Conservation (phyloP, 148 eudicot species). For the Simmondsia chinensis region DNA sequence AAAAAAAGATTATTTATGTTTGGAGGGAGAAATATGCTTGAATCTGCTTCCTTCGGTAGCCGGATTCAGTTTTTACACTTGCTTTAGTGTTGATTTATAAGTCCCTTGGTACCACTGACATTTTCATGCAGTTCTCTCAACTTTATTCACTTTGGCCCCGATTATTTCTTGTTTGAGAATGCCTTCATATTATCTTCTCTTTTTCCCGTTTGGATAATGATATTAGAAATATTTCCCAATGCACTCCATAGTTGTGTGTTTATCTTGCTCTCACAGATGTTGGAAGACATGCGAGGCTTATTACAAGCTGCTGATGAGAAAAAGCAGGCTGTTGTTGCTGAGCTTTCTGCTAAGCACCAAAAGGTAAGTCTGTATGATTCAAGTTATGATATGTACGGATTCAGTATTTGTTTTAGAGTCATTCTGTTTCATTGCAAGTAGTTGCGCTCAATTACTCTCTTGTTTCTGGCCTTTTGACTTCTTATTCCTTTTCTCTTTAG, state of each 20-base stretch:
- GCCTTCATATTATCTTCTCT: background rate
- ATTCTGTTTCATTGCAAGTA: background rate
- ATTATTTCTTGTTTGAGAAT: too few species aligned
- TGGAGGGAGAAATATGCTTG: too few species aligned
- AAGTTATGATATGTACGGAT: too few species aligned
- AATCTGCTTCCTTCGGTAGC: too few species aligned
- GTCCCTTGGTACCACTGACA: too few species aligned
- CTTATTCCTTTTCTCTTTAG: conserved; percentile 43
- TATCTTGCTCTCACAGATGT: conserved; percentile 41
- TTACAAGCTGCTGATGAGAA: conserved; percentile 81
- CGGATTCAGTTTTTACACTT: too few species aligned
- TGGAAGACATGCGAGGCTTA: conserved; percentile 57
- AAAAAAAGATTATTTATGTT: too few species aligned
- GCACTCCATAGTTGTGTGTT: conserved; percentile 2
- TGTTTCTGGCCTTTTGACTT: too few species aligned
- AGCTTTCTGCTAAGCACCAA: conserved; percentile 78
- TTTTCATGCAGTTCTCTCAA: too few species aligned
- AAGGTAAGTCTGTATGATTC: conserved; percentile 68
- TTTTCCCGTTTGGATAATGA: background rate
- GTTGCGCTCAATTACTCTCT: conserved; percentile 7
- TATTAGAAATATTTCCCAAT: background rate
- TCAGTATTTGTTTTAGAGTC: background rate
- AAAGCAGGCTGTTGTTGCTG: conserved; percentile 57
- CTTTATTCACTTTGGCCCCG: too few species aligned
- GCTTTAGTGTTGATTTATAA: too few species aligned